Conservation (phyloP, 2,329 filamentous ascomycete genomes). For the Xylariaceae sp. region DNA sequence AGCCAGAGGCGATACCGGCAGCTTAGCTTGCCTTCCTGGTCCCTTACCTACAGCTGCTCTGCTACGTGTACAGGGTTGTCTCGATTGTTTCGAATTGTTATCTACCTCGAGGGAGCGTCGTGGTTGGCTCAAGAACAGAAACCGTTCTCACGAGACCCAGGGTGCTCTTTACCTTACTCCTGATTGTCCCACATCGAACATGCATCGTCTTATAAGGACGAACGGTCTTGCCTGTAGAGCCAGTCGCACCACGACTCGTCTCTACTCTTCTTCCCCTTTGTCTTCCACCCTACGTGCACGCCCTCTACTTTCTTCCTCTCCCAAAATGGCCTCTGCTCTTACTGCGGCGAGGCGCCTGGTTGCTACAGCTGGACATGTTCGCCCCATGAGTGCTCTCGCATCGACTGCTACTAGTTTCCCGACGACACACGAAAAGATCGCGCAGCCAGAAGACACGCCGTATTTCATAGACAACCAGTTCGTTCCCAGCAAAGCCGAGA, state of each 20-base stretch:
- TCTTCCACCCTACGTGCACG: constrained; percentile 4
- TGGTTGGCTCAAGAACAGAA: constrained; percentile 7
- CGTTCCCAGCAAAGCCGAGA: constrained; percentile 57
- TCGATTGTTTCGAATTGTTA: no score
- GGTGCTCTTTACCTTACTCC: background rate
- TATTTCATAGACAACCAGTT: constrained; percentile 83
- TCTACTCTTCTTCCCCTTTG: constrained; percentile 18
- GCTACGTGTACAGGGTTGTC: background rate
- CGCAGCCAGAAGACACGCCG: constrained; percentile 63
- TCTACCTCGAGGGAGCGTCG: background rate
- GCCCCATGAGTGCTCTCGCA: constrained; percentile 46
- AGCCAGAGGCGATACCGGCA: constrained; percentile 13
- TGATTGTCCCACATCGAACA: constrained; percentile 7
- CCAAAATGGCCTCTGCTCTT: constrained; percentile 34
- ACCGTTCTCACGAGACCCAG: background rate
- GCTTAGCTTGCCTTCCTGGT: constrained; percentile 1
- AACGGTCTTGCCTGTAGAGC: constrained; percentile 23
- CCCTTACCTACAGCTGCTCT: background rate
- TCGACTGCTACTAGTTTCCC: constrained; percentile 59
- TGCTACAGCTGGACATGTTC: constrained; percentile 51
- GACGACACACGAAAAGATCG: constrained; percentile 65
- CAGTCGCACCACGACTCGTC: constrained; percentile 23
- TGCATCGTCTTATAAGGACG: constrained; percentile 29
- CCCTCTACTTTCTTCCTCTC: constrained; percentile 11
- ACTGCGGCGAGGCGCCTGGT: constrained; percentile 49